Evolutionary conservation across 495 filamentous ascomycete species (phyloP).

Genomic region (Penicillium samsonianum): DNA sequence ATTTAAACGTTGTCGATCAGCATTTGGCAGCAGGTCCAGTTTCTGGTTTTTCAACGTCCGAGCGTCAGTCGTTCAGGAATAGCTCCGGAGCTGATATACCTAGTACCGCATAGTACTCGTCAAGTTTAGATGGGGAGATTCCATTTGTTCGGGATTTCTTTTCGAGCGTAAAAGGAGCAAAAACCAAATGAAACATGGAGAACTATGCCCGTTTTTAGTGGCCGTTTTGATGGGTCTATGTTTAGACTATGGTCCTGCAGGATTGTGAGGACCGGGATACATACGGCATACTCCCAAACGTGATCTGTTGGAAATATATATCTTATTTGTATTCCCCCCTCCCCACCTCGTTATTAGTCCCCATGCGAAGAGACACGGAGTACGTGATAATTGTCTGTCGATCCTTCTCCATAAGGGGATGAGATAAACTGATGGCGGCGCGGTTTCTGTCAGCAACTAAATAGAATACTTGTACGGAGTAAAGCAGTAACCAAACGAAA

Average conservation of each 20-base stretch:
- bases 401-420: background rate
- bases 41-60: slow-evolving; percentile 13
- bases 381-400: background rate
- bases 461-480: background rate
- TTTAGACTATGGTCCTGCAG: background rate
- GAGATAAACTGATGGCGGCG: too few relatives aligned
- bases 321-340: too few relatives aligned
- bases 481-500: background rate
- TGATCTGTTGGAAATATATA: background rate
- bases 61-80: slow-evolving; percentile 4
- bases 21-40: slow-evolving; percentile 27
- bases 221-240: slow-evolving; percentile 7
- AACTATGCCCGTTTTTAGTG: slow-evolving; percentile 1
- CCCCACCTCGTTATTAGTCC: too few relatives aligned
- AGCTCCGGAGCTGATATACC: slow-evolving; percentile 2
- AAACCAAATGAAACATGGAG: background rate
- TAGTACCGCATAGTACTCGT: background rate
- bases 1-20: slow-evolving; percentile 31
- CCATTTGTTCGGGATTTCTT: background rate
- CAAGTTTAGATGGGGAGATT: background rate
- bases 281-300: background rate
- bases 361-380: background rate
- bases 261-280: background rate
- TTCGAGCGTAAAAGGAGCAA: background rate
- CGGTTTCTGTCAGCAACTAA: background rate